A percentile compares a stretch with the other conserved stretches of the same genome.
Conservation (phyloP, 2,329 filamentous ascomycete species). For the Penicillium capsulatum region DNA sequence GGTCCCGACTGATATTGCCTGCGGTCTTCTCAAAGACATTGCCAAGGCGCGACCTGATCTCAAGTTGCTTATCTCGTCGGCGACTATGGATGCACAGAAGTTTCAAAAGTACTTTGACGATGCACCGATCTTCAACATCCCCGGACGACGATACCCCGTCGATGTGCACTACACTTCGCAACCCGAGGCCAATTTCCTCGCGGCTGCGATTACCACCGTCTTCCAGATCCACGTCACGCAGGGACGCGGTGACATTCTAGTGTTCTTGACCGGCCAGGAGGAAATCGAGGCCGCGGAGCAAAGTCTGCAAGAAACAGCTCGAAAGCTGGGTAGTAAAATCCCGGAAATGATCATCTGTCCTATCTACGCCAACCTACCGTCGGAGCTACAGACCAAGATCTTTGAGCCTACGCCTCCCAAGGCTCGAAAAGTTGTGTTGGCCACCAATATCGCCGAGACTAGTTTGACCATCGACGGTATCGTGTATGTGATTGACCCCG, state of each 20-base stretch:
- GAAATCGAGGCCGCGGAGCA: conserved; percentile 88
- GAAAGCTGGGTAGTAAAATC: conserved; percentile 78
- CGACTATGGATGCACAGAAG: conserved; percentile 89
- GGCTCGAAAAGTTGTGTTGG: conserved; percentile 84
- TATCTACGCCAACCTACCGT: conserved; percentile 89
- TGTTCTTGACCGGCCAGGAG: conserved; percentile 93
- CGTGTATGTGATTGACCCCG: conserved; percentile 91
- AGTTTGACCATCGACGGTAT: conserved; percentile 94
- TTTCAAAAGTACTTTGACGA: conserved; percentile 90
- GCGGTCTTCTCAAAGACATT: conserved; percentile 85
- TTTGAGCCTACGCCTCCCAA: conserved; percentile 87
- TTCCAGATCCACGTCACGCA: conserved; percentile 93
- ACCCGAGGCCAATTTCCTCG: conserved; percentile 90
- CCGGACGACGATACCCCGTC: conserved; percentile 81
- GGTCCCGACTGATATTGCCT: conserved; percentile 81
- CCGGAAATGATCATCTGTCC: conserved; percentile 86
- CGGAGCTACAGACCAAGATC: conserved; percentile 85
- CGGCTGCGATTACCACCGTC: conserved; percentile 84
- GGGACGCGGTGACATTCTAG: conserved; percentile 79
- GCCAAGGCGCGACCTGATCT: conserved; percentile 77
- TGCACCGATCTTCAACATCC: conserved; percentile 90
- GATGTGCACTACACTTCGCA: conserved; percentile 87
- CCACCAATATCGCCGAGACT: conserved; percentile 96
- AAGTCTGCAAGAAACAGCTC: conserved; percentile 77
- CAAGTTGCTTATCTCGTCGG: conserved; percentile 86